These are phyloP conservation scores for Aechmea fasciata DNA, from an alignment of 176 grass and related monocot genomes.

Conservation along the genomic window DNA sequence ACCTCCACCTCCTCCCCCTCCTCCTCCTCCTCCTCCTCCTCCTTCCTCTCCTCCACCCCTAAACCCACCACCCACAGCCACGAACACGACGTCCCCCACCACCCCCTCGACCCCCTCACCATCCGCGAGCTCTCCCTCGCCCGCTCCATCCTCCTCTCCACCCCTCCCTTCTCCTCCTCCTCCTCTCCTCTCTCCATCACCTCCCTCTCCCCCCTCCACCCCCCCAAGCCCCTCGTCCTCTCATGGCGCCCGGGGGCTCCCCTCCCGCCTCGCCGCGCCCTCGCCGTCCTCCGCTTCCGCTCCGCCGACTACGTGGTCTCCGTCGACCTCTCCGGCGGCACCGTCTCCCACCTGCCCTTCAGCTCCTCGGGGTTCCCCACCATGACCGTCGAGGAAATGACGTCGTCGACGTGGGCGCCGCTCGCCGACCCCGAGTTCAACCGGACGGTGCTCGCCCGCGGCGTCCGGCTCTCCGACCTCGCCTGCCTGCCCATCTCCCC, in stretches of 20 bases:
- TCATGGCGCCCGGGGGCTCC: slow-evolving; percentile 29
- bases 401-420: slow-evolving; percentile 23
- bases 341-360: slow-evolving; percentile 28
- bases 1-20: too few relatives aligned
- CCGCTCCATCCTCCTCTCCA: slow-evolving; percentile 41
- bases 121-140: slow-evolving; percentile 51
- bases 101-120: slow-evolving; percentile 72
- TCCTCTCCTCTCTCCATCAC: slow-evolving; percentile 57
- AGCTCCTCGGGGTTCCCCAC: slow-evolving; percentile 54
- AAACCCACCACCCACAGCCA: not conserved
- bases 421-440: slow-evolving; percentile 51
- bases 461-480: slow-evolving; percentile 47
- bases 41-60: not conserved
- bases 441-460: slow-evolving; percentile 38
- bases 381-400: slow-evolving; percentile 77
- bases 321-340: slow-evolving; percentile 31
- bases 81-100: slow-evolving; percentile 39
- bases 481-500: slow-evolving; percentile 61
- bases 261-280: slow-evolving; percentile 54
- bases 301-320: slow-evolving; percentile 30
- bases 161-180: slow-evolving; percentile 25
- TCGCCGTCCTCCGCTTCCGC: slow-evolving; percentile 40
- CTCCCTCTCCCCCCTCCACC: slow-evolving; percentile 60
- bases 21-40: too few relatives aligned
- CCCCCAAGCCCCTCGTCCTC: slow-evolving; percentile 46